Evolutionary conservation across 768 basidiomycete species (phyloP), one percentile per base, ranked within the genome.

Genomic region (Psilocybe tampanensis): DNA sequence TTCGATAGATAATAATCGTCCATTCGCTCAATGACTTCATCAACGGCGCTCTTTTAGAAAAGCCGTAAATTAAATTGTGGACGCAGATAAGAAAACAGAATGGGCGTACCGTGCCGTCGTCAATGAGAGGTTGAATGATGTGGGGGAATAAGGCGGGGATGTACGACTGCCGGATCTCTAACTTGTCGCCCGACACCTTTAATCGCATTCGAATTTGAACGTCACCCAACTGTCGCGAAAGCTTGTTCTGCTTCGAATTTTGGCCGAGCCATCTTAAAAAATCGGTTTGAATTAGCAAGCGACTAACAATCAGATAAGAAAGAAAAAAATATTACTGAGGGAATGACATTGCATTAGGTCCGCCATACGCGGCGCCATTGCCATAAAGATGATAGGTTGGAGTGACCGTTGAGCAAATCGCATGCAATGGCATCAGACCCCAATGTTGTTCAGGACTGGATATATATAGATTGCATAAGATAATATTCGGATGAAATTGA

Each of bases 171-270:
- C 97, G 82, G 62, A 98, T 93, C 71, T 98, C 96, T 6, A 79
- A 70, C 72, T 90, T 90, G 74, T 96, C 86, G 6, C 93, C 95
- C 8, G 95, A 96, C 0, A 95, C 92, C 65, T 89, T 91, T 56
- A 98, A 81, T 2, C 97, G 88, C 97, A 98, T 97, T 47, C 90
- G 89, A 43, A 94, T 90, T 71, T 98, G 96, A 9, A 98, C 86
- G 57, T 99, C 97, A 34, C 82, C 83, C 17, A 99, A 78, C 60
- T 90, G 88, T 34, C 95, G 83, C 53, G 69, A 77, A 0, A 98
- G 81, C 66, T 96, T 97, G 61, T 66, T 80, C 70, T 92, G 89
- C 67, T 95, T 96, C 55, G 97, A 98, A 72, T 98, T 98, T 68
- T 98, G 94, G 8, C 96, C 96, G 12, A 99, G 86, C 94, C 94